These are phyloP conservation scores for Lasiodiplodia gonubiensis DNA, from an alignment of 2,329 filamentous ascomycete species.

Conservation along the genomic window DNA sequence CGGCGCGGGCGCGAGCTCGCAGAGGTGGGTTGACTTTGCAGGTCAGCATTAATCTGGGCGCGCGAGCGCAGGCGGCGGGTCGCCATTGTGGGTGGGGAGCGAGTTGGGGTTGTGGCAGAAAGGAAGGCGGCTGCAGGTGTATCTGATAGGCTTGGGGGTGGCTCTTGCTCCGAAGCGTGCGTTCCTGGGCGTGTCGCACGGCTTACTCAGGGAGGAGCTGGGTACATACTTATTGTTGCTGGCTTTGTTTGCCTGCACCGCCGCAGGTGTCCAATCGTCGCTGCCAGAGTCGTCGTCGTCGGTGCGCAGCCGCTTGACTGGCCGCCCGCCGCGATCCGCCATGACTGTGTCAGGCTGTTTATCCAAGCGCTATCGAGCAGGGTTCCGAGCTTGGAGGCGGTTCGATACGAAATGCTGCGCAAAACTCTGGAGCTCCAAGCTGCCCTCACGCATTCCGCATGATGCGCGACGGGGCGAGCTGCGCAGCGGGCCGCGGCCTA, in stretches of 20 bases:
- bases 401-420: constrained; percentile 22
- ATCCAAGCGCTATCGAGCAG: neutral
- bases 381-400: neutral
- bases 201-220: constrained; percentile 20
- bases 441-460: constrained; percentile 17
- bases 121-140: constrained; percentile 20
- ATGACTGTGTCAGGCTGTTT: neutral
- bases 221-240: constrained; percentile 26
- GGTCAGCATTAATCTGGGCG: constrained; percentile 35
- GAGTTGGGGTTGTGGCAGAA: constrained; percentile 7
- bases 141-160: constrained; percentile 26
- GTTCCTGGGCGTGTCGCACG: constrained; percentile 26
- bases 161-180: constrained; percentile 21
- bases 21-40: constrained; percentile 43
- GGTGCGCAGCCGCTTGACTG: constrained; percentile 48
- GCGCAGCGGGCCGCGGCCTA: constrained; percentile 9
- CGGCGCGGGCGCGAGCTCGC: constrained; percentile 47
- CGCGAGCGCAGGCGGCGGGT: constrained; percentile 48
- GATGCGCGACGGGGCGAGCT: constrained; percentile 24
- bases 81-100: constrained; percentile 31
- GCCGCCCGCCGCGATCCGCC: constrained; percentile 30
- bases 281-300: constrained; percentile 45
- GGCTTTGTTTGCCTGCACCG: constrained; percentile 31
- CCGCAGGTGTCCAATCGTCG: constrained; percentile 41
- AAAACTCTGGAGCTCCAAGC: constrained; percentile 4